phyloP scores from a whole-genome alignment of 1,284 basidiomycete genomes.

The Microbotryum silenes-acaulis region DNA sequence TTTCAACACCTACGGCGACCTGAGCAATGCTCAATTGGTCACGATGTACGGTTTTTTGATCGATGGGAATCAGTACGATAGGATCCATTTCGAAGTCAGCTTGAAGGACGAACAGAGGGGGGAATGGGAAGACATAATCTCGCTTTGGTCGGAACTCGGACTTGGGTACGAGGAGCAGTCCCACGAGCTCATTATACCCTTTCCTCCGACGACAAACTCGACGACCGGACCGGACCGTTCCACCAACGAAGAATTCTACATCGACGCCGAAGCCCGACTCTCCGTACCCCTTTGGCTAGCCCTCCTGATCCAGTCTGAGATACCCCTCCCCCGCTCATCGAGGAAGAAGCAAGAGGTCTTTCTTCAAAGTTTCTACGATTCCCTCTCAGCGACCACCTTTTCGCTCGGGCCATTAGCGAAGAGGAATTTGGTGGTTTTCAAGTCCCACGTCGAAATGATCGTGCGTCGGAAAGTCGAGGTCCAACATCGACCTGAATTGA shows the following conservation, averaged over 20 bases:
- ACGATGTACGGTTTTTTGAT: constrained; percentile 63
- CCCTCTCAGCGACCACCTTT: neutral
- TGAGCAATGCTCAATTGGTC: constrained; percentile 57
- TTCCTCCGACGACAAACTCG: neutral
- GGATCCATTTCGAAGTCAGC: neutral
- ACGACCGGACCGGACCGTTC: neutral
- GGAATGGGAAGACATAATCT: too few species aligned
- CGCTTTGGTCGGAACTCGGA: neutral
- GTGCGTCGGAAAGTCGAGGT: neutral
- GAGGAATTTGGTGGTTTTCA: neutral
- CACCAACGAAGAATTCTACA: neutral
- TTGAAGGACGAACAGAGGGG: too few species aligned
- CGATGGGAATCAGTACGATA: constrained; percentile 30
- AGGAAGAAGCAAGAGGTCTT: neutral
- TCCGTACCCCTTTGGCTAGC: constrained; percentile 11
- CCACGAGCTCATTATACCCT: constrained; percentile 1
- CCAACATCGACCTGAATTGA: neutral
- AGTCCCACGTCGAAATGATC: too few species aligned
- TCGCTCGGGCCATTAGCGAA: neutral
- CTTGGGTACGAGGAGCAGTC: too few species aligned
- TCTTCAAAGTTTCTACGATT: neutral
- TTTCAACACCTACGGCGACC: constrained; percentile 75
- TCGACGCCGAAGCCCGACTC: constrained; percentile 32
- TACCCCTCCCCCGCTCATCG: neutral
- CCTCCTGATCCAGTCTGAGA: constrained; percentile 3